Conservation (phyloP, 371 early-diverging fungal genomes). For the Rhizopus stolonifer region DNA sequence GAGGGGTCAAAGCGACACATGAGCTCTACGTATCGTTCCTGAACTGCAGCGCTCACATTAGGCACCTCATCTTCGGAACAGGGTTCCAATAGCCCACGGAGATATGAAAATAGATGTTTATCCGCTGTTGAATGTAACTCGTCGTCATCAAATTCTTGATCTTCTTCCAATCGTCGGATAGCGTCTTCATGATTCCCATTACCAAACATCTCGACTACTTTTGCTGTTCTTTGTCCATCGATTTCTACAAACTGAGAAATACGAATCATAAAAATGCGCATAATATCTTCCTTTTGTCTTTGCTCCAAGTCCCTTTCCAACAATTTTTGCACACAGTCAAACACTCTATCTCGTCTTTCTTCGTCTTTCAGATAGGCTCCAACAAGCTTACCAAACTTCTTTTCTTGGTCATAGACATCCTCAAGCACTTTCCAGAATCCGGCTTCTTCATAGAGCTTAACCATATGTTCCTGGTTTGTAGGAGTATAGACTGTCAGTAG, state of each 20-base stretch:
- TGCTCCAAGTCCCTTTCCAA: conserved; percentile 52
- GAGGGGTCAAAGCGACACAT: conserved; percentile 71
- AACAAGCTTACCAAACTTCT: conserved; percentile 65
- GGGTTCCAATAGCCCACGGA: conserved; percentile 70
- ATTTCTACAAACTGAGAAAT: conserved; percentile 71
- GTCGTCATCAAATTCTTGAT: conserved; percentile 52
- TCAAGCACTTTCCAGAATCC: conserved; percentile 76
- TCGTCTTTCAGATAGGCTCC: conserved; percentile 71
- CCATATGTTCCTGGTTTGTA: conserved; percentile 54
- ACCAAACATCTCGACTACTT: conserved; percentile 59
- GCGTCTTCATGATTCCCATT: conserved; percentile 63
- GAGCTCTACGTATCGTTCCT: conserved; percentile 69
- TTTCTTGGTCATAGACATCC: conserved; percentile 59
- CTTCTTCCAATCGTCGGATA: conserved; percentile 54
- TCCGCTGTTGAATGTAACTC: conserved; percentile 45
- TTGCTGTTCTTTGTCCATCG: conserved; percentile 65
- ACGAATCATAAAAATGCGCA: conserved; percentile 58
- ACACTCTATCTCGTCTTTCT: conserved; percentile 52
- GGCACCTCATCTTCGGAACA: conserved; percentile 12
- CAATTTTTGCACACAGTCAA: conserved; percentile 59
- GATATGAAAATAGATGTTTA: conserved; percentile 61
- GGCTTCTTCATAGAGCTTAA: conserved; percentile 61
- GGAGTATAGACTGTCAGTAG: conserved; percentile 66
- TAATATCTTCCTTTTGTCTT: conserved; percentile 58
- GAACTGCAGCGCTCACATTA: conserved; percentile 36